Conservation (phyloP, 1,284 basidiomycete species). For the Apiotrichum laibachii region DNA sequence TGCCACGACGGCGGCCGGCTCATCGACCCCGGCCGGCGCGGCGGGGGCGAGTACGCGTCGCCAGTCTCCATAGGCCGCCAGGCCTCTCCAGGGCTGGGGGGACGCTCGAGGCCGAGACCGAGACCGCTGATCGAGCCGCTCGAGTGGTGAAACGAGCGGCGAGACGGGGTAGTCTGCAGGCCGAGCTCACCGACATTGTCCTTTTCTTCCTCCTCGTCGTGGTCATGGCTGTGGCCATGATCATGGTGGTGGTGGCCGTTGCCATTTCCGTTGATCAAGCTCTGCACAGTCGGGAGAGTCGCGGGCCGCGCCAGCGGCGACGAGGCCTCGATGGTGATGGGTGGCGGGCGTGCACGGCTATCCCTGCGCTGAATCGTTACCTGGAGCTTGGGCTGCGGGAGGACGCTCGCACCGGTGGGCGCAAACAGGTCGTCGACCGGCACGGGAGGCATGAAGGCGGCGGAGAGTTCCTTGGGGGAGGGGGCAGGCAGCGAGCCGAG, state of each 20-base stretch:
- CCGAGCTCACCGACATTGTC: conserved; percentile 11
- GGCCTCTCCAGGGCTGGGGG: neutral
- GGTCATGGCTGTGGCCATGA: neutral
- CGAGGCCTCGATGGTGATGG: neutral
- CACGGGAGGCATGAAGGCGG: no score
- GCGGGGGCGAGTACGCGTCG: conserved; percentile 1
- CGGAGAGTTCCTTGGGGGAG: no score
- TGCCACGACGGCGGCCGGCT: conserved; percentile 12
- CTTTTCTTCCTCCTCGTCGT: neutral
- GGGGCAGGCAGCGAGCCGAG: no score
- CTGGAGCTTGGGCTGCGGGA: neutral
- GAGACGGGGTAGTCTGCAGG: conserved; percentile 2
- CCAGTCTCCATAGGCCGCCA: conserved; percentile 4
- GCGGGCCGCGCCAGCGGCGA: neutral
- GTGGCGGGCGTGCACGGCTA: conserved; percentile 3
- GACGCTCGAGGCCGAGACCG: conserved; percentile 4
- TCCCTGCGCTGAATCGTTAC: neutral
- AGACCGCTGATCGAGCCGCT: neutral
- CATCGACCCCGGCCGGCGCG: neutral
- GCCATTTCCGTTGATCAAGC: neutral
- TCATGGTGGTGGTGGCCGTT: neutral
- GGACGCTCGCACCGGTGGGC: neutral
- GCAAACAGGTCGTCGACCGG: neutral
- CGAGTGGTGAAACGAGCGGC: neutral
- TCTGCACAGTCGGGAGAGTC: neutral